These are phyloP conservation scores for Populus hybrid DNA, from an alignment of 441 rosid genomes.

Conservation along the genomic window DNA sequence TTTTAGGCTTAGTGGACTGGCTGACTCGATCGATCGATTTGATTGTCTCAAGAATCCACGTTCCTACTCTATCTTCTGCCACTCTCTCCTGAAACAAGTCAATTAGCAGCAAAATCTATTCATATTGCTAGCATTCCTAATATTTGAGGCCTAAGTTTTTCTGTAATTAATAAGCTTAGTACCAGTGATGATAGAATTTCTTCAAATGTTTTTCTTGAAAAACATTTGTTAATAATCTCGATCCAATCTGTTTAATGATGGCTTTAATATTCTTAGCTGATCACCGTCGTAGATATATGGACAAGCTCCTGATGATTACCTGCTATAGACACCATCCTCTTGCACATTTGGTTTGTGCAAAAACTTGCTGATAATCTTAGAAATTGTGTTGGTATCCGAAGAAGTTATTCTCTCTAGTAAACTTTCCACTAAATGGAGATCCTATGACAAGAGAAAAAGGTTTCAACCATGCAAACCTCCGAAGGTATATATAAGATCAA, in stretches of 20 bases:
- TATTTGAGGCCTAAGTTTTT: too few relatives aligned
- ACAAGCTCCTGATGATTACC: slow-evolving; percentile 12
- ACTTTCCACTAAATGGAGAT: too few relatives aligned
- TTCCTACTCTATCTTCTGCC: slow-evolving; percentile 4
- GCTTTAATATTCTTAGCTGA: neutral
- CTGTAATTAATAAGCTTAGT: slow-evolving; percentile 7
- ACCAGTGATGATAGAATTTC: slow-evolving; percentile 29
- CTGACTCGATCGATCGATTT: slow-evolving; percentile 26
- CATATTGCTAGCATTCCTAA: neutral
- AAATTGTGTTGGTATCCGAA: slow-evolving; percentile 1
- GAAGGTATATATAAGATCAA: too few relatives aligned
- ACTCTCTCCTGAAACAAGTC: too few relatives aligned
- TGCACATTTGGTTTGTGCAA: slow-evolving; percentile 2
- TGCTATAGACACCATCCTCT: slow-evolving; percentile 10
- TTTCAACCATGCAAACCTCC: too few relatives aligned
- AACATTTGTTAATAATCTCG: slow-evolving; percentile 32
- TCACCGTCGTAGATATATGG: too few relatives aligned
- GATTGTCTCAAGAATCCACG: slow-evolving; percentile 36
- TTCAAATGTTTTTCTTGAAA: slow-evolving; percentile 32
- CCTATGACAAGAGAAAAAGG: too few relatives aligned
- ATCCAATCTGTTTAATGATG: slow-evolving; percentile 20
- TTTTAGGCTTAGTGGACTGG: slow-evolving; percentile 38
- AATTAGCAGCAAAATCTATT: neutral
- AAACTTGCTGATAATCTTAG: slow-evolving; percentile 17
- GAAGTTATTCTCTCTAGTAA: neutral